Percentiles rank a stretch among this genome's conserved stretches.
These are phyloP conservation scores for Coelastrella sp. DNA, from an alignment of 139 green algal species.

Conservation along the genomic window DNA sequence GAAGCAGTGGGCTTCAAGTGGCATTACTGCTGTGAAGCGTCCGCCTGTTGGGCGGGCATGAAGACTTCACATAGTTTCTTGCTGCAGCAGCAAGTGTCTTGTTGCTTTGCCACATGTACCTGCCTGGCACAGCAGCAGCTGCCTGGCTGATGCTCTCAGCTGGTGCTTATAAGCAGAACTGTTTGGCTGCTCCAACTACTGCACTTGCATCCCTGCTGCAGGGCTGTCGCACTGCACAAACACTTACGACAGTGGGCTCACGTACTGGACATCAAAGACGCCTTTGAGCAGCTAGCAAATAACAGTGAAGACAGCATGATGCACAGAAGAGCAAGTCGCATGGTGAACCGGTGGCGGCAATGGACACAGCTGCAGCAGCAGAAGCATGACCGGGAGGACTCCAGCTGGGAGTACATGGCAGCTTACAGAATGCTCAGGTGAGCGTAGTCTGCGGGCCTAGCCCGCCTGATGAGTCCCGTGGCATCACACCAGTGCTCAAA, in stretches of 20 bases:
- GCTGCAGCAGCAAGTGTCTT: neutral
- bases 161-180: too few relatives aligned
- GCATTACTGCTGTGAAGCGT: too few relatives aligned
- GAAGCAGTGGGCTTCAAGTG: too few relatives aligned
- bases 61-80: neutral
- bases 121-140: too few relatives aligned
- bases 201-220: neutral
- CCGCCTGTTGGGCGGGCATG: too few relatives aligned
- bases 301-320: neutral
- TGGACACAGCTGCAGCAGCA: slow-evolving; percentile 32
- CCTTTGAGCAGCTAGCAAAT: slow-evolving; percentile 28
- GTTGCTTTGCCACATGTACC: neutral
- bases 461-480: too few relatives aligned
- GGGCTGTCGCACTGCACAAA: neutral
- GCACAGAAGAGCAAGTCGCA: neutral
- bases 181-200: too few relatives aligned
- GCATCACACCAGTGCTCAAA: too few relatives aligned
- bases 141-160: too few relatives aligned
- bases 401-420: slow-evolving; percentile 9
- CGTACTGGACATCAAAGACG: slow-evolving; percentile 8
- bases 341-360: slow-evolving; percentile 32
- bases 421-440: slow-evolving; percentile 3
- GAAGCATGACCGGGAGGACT: neutral
- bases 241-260: slow-evolving; percentile 11
- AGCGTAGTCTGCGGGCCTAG: neutral